These are phyloP conservation scores for Apium graveolens DNA, from an alignment of 129 eudicot genomes.

Conservation along the genomic window DNA sequence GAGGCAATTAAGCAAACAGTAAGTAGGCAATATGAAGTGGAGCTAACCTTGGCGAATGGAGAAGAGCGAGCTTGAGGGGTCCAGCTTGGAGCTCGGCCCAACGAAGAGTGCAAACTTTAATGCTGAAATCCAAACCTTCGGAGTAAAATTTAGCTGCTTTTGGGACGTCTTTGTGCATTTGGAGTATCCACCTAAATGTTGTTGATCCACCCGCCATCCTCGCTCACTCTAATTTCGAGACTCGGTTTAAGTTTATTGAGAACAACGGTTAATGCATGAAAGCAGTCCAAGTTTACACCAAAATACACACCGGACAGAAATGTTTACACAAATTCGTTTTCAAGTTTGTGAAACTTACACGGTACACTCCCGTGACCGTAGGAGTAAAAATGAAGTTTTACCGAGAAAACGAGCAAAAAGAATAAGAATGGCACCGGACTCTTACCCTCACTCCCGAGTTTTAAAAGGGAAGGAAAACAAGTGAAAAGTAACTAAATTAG, in stretches of 20 bases:
- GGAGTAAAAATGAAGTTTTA: no score
- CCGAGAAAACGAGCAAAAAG: no score
- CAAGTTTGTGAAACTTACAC: no score
- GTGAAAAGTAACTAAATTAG: no score
- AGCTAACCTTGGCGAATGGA: conserved; percentile 62
- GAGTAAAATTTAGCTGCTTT: conserved; percentile 82
- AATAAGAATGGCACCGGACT: no score
- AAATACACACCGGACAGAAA: no score
- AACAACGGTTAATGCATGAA: no score
- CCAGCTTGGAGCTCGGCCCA: conserved; percentile 93
- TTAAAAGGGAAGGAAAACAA: no score
- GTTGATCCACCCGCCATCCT: conserved; percentile 25
- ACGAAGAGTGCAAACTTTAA: conserved; percentile 81
- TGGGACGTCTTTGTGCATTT: conserved; percentile 87
- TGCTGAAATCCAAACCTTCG: conserved; percentile 70
- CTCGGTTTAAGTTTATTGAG: neutral
- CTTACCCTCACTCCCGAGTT: no score
- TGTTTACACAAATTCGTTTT: no score
- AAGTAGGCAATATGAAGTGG: neutral
- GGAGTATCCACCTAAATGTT: conserved; percentile 74
- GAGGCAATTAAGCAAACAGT: neutral
- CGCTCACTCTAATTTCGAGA: neutral
- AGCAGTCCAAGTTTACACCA: no score
- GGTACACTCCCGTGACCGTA: no score
- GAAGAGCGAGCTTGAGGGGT: conserved; percentile 73